Evolutionary conservation across 495 filamentous ascomycete genomes (phyloP).

Genomic region (Cercophora samala): DNA sequence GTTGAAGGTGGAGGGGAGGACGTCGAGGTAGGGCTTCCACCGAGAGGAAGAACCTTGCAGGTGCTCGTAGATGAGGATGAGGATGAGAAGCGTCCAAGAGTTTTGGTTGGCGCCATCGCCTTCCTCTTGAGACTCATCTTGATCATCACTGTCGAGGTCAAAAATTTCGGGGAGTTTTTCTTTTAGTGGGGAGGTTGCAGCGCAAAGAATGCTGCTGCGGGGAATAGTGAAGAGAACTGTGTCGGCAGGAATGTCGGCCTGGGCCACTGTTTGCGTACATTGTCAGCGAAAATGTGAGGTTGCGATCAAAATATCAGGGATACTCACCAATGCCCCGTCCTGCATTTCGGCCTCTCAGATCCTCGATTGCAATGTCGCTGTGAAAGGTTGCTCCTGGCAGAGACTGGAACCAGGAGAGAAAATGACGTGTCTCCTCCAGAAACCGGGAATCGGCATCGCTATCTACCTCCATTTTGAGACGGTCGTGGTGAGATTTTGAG

Average conservation of each 20-base stretch:
- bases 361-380: slow-evolving; percentile 40
- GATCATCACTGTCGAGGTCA: slow-evolving; percentile 19
- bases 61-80: slow-evolving; percentile 79
- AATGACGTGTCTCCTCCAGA: slow-evolving; percentile 32
- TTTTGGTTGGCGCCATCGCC: slow-evolving; percentile 30
- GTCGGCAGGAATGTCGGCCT: slow-evolving; percentile 42
- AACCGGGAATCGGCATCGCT: slow-evolving; percentile 27
- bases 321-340: slow-evolving; percentile 47
- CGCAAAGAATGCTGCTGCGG: slow-evolving; percentile 41
- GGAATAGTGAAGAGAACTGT: slow-evolving; percentile 50
- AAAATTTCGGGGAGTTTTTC: slow-evolving; percentile 40
- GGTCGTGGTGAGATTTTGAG: not conserved
- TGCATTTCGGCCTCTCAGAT: slow-evolving; percentile 38
- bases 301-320: not conserved
- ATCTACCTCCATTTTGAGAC: slow-evolving; percentile 22
- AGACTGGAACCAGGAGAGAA: slow-evolving; percentile 44
- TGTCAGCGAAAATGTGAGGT: not conserved
- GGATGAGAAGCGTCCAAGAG: slow-evolving; percentile 58
- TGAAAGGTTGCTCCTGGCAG: slow-evolving; percentile 48
- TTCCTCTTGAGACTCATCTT: slow-evolving; percentile 32
- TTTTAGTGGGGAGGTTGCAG: slow-evolving; percentile 40
- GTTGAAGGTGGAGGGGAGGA: slow-evolving; percentile 75
- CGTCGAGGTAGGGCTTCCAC: slow-evolving; percentile 79
- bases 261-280: slow-evolving; percentile 35
- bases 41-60: slow-evolving; percentile 55